phyloP scores from a whole-genome alignment of 2,329 filamentous ascomycete genomes.

The Fusarium domesticum region DNA sequence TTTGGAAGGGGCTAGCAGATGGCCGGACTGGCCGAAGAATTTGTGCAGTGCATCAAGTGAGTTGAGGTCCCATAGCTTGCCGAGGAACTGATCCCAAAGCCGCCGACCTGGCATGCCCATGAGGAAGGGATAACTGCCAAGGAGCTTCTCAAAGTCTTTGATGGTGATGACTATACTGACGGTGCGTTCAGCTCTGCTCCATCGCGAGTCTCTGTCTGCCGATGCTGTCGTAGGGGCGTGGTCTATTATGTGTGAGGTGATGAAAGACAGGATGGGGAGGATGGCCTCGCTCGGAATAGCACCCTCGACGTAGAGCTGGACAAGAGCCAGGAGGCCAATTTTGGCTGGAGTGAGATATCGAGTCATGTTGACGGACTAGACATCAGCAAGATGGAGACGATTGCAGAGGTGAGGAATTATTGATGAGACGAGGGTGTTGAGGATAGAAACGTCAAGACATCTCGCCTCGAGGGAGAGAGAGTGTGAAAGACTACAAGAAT shows the following conservation, averaged over 20 bases:
- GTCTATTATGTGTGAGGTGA: slow-evolving; percentile 67
- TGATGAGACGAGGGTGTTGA: neutral
- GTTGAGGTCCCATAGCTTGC: slow-evolving; percentile 78
- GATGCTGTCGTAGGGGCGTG: slow-evolving; percentile 29
- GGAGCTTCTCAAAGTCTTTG: slow-evolving; percentile 58
- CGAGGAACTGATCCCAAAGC: slow-evolving; percentile 85
- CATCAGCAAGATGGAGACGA: neutral
- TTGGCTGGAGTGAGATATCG: slow-evolving; percentile 88
- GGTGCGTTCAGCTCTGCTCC: slow-evolving; percentile 48
- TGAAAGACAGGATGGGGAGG: slow-evolving; percentile 73
- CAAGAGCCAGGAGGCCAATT: slow-evolving; percentile 74
- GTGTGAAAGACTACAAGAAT: too few species aligned
- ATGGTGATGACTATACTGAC: slow-evolving; percentile 54
- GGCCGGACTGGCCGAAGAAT: slow-evolving; percentile 64
- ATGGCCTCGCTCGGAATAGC: slow-evolving; percentile 66
- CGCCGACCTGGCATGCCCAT: slow-evolving; percentile 67
- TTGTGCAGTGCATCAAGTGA: slow-evolving; percentile 76
- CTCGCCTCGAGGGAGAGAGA: neutral
- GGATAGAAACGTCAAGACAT: too few species aligned
- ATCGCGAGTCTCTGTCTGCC: slow-evolving; percentile 35
- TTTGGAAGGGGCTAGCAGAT: slow-evolving; percentile 59
- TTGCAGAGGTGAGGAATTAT: neutral
- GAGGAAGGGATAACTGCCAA: slow-evolving; percentile 49
- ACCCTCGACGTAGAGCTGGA: slow-evolving; percentile 76
- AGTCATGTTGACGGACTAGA: slow-evolving; percentile 53